phyloP scores from a whole-genome alignment of 306 rosid species.

The Quercus rubra region DNA sequence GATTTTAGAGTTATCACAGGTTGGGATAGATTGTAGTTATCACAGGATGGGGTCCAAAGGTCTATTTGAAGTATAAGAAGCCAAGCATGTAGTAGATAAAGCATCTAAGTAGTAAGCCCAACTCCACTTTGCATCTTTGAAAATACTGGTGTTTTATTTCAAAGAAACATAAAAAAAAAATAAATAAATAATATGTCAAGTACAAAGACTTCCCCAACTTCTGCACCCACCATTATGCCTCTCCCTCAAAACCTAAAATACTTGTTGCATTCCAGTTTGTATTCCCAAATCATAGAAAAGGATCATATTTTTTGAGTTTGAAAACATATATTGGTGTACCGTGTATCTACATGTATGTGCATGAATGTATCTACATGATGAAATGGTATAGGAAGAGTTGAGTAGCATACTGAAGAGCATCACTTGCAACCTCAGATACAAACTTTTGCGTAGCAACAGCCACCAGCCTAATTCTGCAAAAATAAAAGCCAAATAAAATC shows the following conservation, averaged over 20 bases:
- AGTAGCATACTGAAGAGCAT: slow-evolving; percentile 62
- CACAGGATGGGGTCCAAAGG: too few species aligned
- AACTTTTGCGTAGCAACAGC: slow-evolving; percentile 90
- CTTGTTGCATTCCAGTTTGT: too few species aligned
- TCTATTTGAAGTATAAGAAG: not conserved
- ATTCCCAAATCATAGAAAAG: too few species aligned
- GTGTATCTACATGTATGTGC: too few species aligned
- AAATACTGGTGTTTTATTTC: not conserved
- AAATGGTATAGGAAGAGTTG: not conserved
- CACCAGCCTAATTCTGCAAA: slow-evolving; percentile 69
- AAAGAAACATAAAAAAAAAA: too few species aligned
- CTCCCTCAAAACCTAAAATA: not conserved
- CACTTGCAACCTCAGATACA: slow-evolving; percentile 80
- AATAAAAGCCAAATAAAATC: not conserved
- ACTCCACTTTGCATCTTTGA: not conserved
- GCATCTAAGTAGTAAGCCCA: not conserved
- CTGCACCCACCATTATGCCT: not conserved
- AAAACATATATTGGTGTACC: too few species aligned
- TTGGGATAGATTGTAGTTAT: too few species aligned
- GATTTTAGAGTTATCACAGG: too few species aligned
- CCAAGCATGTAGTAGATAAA: not conserved
- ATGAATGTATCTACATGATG: not conserved
- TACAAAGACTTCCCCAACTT: not conserved
- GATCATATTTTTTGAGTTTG: too few species aligned
- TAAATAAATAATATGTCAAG: not conserved